phyloP scores from a whole-genome alignment of 2,329 filamentous ascomycete genomes.

The Scedosporium dehoogii region DNA sequence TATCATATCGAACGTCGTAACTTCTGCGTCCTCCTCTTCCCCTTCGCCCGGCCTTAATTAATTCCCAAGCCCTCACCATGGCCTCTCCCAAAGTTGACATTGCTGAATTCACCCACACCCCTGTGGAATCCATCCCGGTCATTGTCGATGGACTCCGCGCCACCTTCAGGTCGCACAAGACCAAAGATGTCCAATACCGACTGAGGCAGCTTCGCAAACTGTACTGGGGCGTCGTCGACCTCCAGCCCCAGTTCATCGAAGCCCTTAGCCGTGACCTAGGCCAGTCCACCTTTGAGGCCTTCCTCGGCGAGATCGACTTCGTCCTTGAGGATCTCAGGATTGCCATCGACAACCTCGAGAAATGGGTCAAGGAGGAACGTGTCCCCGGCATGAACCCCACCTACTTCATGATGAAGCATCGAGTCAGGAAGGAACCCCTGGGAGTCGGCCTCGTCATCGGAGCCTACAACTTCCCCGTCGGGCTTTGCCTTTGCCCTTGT shows the following conservation, averaged over 20 bases:
- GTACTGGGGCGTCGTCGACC: conserved; percentile 86
- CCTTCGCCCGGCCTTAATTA: neutral
- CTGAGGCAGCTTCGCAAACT: conserved; percentile 82
- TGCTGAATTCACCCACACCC: conserved; percentile 12
- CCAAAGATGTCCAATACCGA: conserved; percentile 72
- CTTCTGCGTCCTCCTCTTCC: too few relatives aligned
- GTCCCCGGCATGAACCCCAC: conserved; percentile 51
- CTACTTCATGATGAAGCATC: conserved; percentile 61
- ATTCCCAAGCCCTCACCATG: conserved; percentile 20
- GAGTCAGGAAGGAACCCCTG: conserved; percentile 77
- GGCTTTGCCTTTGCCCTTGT: conserved; percentile 67
- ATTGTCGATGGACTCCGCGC: conserved; percentile 51
- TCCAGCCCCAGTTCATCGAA: conserved; percentile 60
- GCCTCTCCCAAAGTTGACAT: conserved; percentile 28
- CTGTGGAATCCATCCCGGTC: conserved; percentile 37
- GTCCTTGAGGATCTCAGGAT: conserved; percentile 72
- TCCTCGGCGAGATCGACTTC: conserved; percentile 68
- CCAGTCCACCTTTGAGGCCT: conserved; percentile 67
- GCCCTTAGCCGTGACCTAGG: conserved; percentile 69
- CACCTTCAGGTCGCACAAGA: conserved; percentile 71
- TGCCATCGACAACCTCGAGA: conserved; percentile 65
- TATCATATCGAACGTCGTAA: too few relatives aligned
- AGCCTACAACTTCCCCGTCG: conserved; percentile 88
- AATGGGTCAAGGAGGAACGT: conserved; percentile 75
- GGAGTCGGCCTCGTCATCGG: conserved; percentile 79